These are phyloP conservation scores for Closterium sp. DNA, from an alignment of 139 green algal genomes.

Conservation along the genomic window DNA sequence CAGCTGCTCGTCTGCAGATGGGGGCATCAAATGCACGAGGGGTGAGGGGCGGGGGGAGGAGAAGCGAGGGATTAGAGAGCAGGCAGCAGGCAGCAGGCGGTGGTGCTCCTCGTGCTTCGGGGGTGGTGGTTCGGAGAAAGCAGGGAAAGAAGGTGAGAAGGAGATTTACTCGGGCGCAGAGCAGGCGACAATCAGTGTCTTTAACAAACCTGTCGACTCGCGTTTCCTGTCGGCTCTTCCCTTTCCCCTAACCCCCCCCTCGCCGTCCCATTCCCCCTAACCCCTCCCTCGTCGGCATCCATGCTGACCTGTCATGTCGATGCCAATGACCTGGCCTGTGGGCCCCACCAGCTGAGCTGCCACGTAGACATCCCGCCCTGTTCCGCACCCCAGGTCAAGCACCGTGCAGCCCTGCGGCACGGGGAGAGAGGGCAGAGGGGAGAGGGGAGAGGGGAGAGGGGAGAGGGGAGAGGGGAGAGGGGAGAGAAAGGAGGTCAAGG, in stretches of 20 bases:
- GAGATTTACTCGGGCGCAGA: too few relatives aligned
- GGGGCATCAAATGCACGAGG: too few relatives aligned
- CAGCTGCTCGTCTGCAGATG: constrained; percentile 68
- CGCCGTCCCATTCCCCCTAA: too few relatives aligned
- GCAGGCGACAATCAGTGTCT: too few relatives aligned
- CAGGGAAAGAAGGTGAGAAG: too few relatives aligned
- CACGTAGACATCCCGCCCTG: constrained; percentile 92
- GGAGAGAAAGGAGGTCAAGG: neutral
- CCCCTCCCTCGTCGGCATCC: neutral
- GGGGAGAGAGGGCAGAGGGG: neutral
- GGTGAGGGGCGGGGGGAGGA: too few relatives aligned
- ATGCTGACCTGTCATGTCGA: constrained; percentile 96
- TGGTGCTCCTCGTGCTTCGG: constrained; percentile 69
- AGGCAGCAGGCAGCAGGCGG: neutral
- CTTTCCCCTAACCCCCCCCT: too few relatives aligned
- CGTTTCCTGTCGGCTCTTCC: too few relatives aligned
- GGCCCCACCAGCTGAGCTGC: constrained; percentile 80
- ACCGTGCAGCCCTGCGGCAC: constrained; percentile 50
- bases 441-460: neutral
- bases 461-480: neutral
- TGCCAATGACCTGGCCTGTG: constrained; percentile 58
- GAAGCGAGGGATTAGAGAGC: too few relatives aligned
- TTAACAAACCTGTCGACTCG: too few relatives aligned
- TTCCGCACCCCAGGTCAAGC: constrained; percentile 70
- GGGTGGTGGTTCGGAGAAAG: too few relatives aligned